A percentile compares a stretch with the other conserved stretches of the same genome.
These are phyloP conservation scores for Diaporthe eres DNA, from an alignment of 2,329 filamentous ascomycete species.

Conservation along the genomic window DNA sequence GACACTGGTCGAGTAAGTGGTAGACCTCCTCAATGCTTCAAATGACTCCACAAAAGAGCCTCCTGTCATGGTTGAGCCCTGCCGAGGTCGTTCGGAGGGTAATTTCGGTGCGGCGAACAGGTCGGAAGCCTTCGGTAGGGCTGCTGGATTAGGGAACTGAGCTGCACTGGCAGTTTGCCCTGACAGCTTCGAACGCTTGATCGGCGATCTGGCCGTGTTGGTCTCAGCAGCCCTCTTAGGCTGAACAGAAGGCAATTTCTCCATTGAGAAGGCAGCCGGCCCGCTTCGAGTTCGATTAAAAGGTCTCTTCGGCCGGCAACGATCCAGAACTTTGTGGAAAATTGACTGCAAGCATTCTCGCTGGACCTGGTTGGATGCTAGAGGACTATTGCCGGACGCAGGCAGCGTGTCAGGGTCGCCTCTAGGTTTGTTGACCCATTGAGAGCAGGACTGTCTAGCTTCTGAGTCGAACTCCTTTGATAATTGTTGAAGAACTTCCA, in stretches of 20 bases:
- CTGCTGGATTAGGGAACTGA: not conserved
- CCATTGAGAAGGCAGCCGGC: conserved; percentile 28
- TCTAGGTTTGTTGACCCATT: conserved; percentile 46
- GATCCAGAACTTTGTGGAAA: conserved; percentile 45
- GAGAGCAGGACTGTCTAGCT: conserved; percentile 43
- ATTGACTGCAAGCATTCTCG: conserved; percentile 46
- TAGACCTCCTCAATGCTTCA: not conserved
- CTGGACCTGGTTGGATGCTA: conserved; percentile 42
- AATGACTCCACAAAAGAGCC: conserved; percentile 44
- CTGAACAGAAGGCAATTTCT: conserved; percentile 4
- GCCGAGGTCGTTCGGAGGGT: not conserved
- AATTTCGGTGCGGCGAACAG: not conserved
- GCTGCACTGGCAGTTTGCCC: conserved; percentile 2
- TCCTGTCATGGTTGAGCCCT: conserved; percentile 31
- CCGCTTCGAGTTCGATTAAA: conserved; percentile 38
- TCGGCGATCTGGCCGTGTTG: not conserved
- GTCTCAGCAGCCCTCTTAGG: conserved; percentile 22
- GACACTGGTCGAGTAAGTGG: conserved; percentile 48
- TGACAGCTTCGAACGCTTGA: conserved; percentile 12
- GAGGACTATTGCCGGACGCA: conserved; percentile 35
- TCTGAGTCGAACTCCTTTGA: conserved; percentile 45
- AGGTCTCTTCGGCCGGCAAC: conserved; percentile 12
- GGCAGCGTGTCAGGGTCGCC: conserved; percentile 43
- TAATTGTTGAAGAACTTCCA: conserved; percentile 38
- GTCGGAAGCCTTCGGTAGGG: not conserved